Percentiles rank a stretch among this genome's conserved stretches.
Conservation (phyloP, 2,329 filamentous ascomycete species). For the Lasiodiplodia theobromae region DNA sequence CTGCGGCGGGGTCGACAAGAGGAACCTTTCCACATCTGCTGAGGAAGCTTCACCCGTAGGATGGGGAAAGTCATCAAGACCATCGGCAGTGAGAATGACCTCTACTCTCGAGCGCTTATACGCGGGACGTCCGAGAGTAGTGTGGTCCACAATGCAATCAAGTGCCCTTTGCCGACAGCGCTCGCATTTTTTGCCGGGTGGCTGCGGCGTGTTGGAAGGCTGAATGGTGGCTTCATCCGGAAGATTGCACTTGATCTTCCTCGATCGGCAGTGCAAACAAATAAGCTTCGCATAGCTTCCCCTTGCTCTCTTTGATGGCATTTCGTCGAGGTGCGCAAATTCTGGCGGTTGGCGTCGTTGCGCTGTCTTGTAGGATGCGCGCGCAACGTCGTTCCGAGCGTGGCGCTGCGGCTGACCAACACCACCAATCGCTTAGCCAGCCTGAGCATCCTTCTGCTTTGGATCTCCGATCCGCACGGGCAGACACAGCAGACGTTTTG, state of each 20-base stretch:
- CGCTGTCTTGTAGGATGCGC: neutral
- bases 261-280: conserved; percentile 32
- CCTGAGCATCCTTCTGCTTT: neutral
- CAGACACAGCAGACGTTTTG: neutral
- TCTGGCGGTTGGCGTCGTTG: neutral
- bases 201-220: conserved; percentile 29
- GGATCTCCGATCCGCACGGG: neutral
- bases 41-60: neutral
- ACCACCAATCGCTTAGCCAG: neutral
- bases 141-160: conserved; percentile 33
- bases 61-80: neutral
- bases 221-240: conserved; percentile 29
- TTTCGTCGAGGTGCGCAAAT: neutral
- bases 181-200: conserved; percentile 29
- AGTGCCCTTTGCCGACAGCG: conserved; percentile 31
- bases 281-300: conserved; percentile 34
- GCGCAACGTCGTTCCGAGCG: conserved; percentile 16
- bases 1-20: neutral
- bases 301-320: conserved; percentile 13
- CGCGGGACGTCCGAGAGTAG: conserved; percentile 33
- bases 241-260: conserved; percentile 35
- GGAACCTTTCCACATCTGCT: conserved; percentile 4
- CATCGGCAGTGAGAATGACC: neutral
- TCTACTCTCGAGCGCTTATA: conserved; percentile 22
- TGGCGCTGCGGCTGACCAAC: neutral